Evolutionary conservation across 495 filamentous ascomycete genomes (phyloP), one percentile per base, ranked within the genome.

Genomic region (Talaromyces wortmannii): DNA sequence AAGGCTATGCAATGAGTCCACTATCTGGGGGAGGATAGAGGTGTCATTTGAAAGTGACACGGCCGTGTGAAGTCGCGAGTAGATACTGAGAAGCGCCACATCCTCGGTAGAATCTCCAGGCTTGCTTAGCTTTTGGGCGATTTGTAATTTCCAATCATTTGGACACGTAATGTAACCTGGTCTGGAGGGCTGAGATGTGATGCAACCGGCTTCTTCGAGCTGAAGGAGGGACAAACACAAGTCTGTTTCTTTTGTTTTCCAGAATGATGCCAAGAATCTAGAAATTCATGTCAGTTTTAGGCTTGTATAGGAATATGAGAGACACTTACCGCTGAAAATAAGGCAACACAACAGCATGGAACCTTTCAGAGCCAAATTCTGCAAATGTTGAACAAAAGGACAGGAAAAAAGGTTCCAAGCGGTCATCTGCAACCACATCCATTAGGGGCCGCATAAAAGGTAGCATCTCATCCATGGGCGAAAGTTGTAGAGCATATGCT

Each of bases 371-470:
- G 45, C 88, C 84, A 54, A 91, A 72, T 43, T 89, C 80, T 0
- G 86, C 81, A 58, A 92, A 83, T 32, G 89, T 85, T 12, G 84
- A 84, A 65, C 88, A 97, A 63, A 96, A 97, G 5, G 82, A 76
- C 47, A 97, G 73, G 67, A 97, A 97, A 36, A 83, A 81, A 50
- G 65, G 65, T 56, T 83, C 81, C 50, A 88, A 75, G 2, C 71
- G 75, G 16, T 84, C 83, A 47, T 75, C 79, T 6, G 82, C 82
- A 55, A 92, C 74, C n/a, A 70, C 65, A 36, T 82, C 77, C 72
- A 85, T 83, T 42, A 89, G 72, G 6, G 78, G 58, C 17, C 81
- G 80, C 36, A 90, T 70, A 36, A 73, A 78, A 7, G 90, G 83
- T 45, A 97, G 81, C 50, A 91, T 72, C 13, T 83, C 79, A 61